phyloP scores from a whole-genome alignment of 176 grass and related monocot species.

The Aegilops tauschii region DNA sequence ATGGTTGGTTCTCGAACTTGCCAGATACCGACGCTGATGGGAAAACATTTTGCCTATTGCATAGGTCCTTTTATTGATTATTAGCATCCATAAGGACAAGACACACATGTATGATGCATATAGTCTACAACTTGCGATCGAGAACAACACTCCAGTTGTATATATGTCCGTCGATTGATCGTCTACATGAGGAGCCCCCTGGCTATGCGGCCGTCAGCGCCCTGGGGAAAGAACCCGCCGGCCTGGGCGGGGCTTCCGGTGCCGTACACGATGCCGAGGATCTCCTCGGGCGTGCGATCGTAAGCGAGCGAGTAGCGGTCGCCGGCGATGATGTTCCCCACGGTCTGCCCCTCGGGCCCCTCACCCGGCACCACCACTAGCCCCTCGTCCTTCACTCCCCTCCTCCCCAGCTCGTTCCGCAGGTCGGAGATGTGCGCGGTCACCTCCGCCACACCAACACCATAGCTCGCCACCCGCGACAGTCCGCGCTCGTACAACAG shows the following conservation, averaged over 20 bases:
- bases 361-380: slow-evolving; percentile 41
- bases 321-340: slow-evolving; percentile 80
- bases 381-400: slow-evolving; percentile 77
- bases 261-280: slow-evolving; percentile 80
- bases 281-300: slow-evolving; percentile 67
- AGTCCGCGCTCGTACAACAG: slow-evolving; percentile 63
- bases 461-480: slow-evolving; percentile 42
- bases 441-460: slow-evolving; percentile 67
- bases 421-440: slow-evolving; percentile 65
- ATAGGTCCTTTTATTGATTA: slow-evolving; percentile 25
- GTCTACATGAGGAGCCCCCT: slow-evolving; percentile 3
- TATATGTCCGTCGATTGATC: not conserved
- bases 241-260: slow-evolving; percentile 45
- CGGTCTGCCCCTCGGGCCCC: slow-evolving; percentile 56
- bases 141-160: not conserved
- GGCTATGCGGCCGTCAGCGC: slow-evolving; percentile 65
- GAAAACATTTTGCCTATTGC: not conserved
- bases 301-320: slow-evolving; percentile 64
- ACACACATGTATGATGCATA: slow-evolving; percentile 2
- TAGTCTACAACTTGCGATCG: slow-evolving; percentile 10
- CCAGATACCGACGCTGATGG: too few species aligned
- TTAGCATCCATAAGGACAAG: not conserved
- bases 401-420: slow-evolving; percentile 58
- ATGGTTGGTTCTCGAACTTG: too few species aligned
- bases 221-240: slow-evolving; percentile 84